A percentile compares a stretch with the other conserved stretches of the same genome.
Conservation (phyloP, 345 rosid species). For the Lumnitzera racemosa region DNA sequence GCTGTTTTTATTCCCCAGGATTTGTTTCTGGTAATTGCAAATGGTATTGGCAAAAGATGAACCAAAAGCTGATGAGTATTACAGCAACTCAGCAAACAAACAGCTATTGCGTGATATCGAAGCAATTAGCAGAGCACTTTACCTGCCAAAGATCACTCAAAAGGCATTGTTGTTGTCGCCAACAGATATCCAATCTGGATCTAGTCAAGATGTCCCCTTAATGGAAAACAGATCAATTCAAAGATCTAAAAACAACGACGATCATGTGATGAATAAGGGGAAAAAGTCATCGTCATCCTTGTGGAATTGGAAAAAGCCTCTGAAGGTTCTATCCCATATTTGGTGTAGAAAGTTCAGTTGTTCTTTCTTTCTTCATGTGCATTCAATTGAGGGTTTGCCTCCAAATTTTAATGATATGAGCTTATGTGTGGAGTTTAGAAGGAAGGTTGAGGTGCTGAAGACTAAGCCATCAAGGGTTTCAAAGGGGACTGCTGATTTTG, state of each 20-base stretch:
- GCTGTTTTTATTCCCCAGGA: conserved; percentile 8
- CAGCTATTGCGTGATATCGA: conserved; percentile 69
- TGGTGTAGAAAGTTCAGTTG: conserved; percentile 44
- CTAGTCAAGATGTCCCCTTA: conserved; percentile 28
- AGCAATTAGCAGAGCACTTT: conserved; percentile 68
- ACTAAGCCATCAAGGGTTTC: conserved; percentile 40
- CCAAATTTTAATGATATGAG: conserved; percentile 32
- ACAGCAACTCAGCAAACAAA: conserved; percentile 30
- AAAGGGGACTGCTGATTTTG: conserved; percentile 54
- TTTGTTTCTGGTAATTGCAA: conserved; percentile 14
- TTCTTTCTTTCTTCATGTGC: conserved; percentile 68
- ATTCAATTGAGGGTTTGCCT: conserved; percentile 70
- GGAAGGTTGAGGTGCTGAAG: conserved; percentile 48
- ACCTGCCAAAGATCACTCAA: conserved; percentile 33
- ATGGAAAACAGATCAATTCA: conserved; percentile 21
- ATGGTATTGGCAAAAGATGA: conserved; percentile 35
- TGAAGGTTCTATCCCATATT: conserved; percentile 65
- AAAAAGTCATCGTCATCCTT: conserved; percentile 33
- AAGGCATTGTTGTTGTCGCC: conserved; percentile 32
- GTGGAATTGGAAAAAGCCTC: conserved; percentile 82
- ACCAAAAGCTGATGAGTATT: conserved; percentile 15
- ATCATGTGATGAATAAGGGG: conserved; percentile 19
- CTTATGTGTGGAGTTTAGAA: conserved; percentile 61
- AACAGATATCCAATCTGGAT: conserved; percentile 33
- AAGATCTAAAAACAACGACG: conserved; percentile 12